Evolutionary conservation across 495 filamentous ascomycete genomes (phyloP).

Genomic region (Cudoniella acicularis): DNA sequence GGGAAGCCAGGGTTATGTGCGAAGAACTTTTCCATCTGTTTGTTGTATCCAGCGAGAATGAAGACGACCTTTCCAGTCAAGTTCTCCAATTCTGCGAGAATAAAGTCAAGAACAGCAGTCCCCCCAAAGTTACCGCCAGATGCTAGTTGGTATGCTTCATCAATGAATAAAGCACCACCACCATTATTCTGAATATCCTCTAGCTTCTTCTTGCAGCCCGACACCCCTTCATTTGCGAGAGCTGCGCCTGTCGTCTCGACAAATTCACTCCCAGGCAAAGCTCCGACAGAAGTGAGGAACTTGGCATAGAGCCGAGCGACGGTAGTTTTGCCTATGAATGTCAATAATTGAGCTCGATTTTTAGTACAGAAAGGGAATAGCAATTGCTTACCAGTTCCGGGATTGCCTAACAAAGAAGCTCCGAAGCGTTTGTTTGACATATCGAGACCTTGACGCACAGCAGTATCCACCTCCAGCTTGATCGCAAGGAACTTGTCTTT

Average conservation of each 20-base stretch:
- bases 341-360: constrained; percentile 29
- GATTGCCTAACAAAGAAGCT: constrained; percentile 68
- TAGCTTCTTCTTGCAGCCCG: constrained; percentile 52
- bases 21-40: constrained; percentile 78
- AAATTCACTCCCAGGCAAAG: constrained; percentile 49
- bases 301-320: constrained; percentile 71
- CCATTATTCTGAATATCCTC: constrained; percentile 50
- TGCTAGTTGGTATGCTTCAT: constrained; percentile 65
- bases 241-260: constrained; percentile 65
- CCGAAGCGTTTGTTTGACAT: constrained; percentile 59
- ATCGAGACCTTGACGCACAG: constrained; percentile 51
- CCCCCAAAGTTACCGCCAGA: constrained; percentile 45
- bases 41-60: constrained; percentile 72
- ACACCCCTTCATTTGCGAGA: constrained; percentile 61
- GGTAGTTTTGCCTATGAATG: constrained; percentile 67
- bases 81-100: constrained; percentile 75
- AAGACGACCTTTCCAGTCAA: constrained; percentile 71
- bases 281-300: constrained; percentile 58
- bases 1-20: constrained; percentile 71
- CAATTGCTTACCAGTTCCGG: constrained; percentile 82
- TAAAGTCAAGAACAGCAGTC: constrained; percentile 62
- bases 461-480: constrained; percentile 63
- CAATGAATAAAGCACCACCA: constrained; percentile 61
- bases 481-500: constrained; percentile 62
- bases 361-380: no score